Conservation (phyloP, 192 early-diverging fungal genomes). For the Chytriomyces sp. region DNA sequence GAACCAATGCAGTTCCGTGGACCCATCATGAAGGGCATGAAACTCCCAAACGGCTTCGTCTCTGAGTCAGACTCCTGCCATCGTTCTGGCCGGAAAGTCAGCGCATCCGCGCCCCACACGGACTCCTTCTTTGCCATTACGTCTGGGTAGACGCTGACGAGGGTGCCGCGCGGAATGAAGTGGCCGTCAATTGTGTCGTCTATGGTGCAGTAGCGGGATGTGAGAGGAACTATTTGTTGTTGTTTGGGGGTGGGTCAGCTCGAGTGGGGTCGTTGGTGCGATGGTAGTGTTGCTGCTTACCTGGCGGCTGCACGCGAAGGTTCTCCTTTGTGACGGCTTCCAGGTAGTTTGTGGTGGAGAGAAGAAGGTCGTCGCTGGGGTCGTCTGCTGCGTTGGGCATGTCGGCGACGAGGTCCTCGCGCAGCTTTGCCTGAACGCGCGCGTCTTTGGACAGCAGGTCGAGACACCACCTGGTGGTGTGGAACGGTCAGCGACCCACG, state of each 20-base stretch:
- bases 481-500: not conserved
- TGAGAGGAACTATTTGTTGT: not conserved
- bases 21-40: constrained; percentile 7
- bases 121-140: not conserved
- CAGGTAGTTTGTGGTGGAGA: constrained; percentile 1
- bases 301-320: constrained; percentile 3
- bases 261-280: not conserved
- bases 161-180: constrained; percentile 16
- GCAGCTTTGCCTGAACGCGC: not conserved
- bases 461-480: not conserved
- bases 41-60: not conserved
- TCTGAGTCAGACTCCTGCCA: not conserved
- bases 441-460: not conserved
- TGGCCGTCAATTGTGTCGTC: constrained; percentile 24
- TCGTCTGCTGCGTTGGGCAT: not conserved
- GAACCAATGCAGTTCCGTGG: constrained; percentile 18
- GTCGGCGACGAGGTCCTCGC: not conserved
- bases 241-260: not conserved
- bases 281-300: not conserved
- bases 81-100: constrained; percentile 20
- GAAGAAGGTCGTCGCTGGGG: not conserved
- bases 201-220: not conserved
- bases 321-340: constrained; percentile 15
- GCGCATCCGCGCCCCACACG: constrained; percentile 16
- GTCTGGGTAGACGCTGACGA: not conserved